Conservation (phyloP, 306 rosid species). For the Gastrolobium villosum region DNA sequence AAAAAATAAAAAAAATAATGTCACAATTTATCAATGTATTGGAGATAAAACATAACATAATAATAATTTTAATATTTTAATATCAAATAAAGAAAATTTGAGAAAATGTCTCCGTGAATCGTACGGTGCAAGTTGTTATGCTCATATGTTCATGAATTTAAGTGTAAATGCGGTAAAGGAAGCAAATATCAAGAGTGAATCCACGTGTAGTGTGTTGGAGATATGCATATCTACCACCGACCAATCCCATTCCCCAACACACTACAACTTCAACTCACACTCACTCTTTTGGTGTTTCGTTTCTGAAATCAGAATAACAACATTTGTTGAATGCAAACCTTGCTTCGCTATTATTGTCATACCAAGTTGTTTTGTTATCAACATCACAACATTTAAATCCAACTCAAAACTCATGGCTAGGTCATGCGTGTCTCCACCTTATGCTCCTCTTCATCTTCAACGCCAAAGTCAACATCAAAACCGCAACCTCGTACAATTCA, state of each 20-base stretch:
- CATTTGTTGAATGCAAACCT: conserved; percentile 16
- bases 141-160: too few relatives aligned
- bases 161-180: too few relatives aligned
- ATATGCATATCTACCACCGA: conserved; percentile 40
- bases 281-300: not conserved
- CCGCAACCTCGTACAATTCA: conserved; percentile 14
- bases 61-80: too few relatives aligned
- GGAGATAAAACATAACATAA: too few relatives aligned
- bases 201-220: conserved; percentile 53
- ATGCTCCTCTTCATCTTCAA: conserved; percentile 16
- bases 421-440: conserved; percentile 12
- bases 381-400: not conserved
- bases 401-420: conserved; percentile 44
- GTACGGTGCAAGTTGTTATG: too few relatives aligned
- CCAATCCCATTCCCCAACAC: conserved; percentile 40
- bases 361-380: too few relatives aligned
- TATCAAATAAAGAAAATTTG: too few relatives aligned
- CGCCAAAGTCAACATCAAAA: not conserved
- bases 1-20: too few relatives aligned
- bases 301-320: not conserved
- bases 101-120: too few relatives aligned
- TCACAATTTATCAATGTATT: too few relatives aligned
- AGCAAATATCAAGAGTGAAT: not conserved
- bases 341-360: too few relatives aligned
- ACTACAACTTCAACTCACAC: not conserved